Conservation (phyloP, 345 rosid genomes). For the Gossypium ekmanianum region DNA sequence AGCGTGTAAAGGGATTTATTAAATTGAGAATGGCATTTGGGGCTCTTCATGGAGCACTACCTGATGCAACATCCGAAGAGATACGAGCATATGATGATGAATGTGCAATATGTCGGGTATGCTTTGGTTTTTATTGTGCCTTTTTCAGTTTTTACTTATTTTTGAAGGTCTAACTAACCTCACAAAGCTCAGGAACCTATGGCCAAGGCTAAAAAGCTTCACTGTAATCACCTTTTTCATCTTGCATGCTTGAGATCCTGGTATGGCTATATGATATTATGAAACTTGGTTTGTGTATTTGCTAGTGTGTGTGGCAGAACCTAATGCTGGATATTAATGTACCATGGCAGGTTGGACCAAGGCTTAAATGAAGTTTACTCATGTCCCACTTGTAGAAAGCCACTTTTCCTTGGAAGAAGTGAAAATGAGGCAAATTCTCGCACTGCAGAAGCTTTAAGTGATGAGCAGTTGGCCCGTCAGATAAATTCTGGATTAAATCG, state of each 20-base stretch:
- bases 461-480: conserved; percentile 84
- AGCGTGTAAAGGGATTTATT: conserved; percentile 82
- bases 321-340: conserved; percentile 25
- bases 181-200: conserved; percentile 81
- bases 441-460: conserved; percentile 46
- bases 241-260: conserved; percentile 98
- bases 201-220: conserved; percentile 94
- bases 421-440: conserved; percentile 56
- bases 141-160: conserved; percentile 13
- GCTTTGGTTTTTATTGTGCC: conserved; percentile 16
- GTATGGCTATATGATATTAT: conserved; percentile 36
- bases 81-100: conserved; percentile 86
- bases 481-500: conserved; percentile 54
- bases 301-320: conserved; percentile 11
- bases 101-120: conserved; percentile 99
- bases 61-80: conserved; percentile 94
- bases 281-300: conserved; percentile 14
- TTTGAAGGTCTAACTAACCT: conserved; percentile 22
- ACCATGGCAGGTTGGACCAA: conserved; percentile 91
- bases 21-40: conserved; percentile 84
- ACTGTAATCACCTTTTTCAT: conserved; percentile 92
- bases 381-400: conserved; percentile 99
- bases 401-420: conserved; percentile 67
- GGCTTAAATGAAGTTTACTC: conserved; percentile 88
- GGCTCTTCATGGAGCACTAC: conserved; percentile 95